Evolutionary conservation across 164 flowering plant species (phyloP).

Genomic region (Piper betle): DNA sequence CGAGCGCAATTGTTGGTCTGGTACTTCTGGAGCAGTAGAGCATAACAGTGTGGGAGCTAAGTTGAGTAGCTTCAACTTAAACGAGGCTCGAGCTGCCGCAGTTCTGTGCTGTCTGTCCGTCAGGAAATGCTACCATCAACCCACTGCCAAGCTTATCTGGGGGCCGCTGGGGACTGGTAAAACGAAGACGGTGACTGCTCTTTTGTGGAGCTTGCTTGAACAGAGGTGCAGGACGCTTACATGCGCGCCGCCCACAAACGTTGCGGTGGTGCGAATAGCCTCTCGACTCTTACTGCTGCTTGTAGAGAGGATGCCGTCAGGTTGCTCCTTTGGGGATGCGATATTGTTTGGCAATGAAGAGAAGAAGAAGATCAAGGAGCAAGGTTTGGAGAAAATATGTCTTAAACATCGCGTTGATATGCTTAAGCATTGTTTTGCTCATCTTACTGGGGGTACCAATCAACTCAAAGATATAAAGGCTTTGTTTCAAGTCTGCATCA

Average conservation of each 20-base stretch:
- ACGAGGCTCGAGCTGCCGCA: conserved; percentile 47
- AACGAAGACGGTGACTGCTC: conserved; percentile 37
- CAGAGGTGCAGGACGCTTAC: conserved; percentile 30
- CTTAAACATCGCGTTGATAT: conserved; percentile 5
- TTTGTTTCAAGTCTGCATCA: conserved; percentile 9
- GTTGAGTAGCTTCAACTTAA: conserved; percentile 13
- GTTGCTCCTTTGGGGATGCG: conserved; percentile 1
- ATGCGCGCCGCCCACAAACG: conserved; percentile 5
- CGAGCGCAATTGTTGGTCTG: conserved; percentile 17
- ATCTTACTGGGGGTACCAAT: conserved; percentile 30
- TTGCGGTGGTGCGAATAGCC: background rate
- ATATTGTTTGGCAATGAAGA: background rate
- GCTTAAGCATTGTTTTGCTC: conserved; percentile 33
- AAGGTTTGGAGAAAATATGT: conserved; percentile 13
- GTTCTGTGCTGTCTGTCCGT: conserved; percentile 20
- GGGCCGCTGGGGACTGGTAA: conserved; percentile 87
- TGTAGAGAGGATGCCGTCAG: background rate
- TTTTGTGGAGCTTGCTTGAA: conserved; percentile 28
- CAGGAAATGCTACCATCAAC: conserved; percentile 22
- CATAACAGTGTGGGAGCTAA: no score
- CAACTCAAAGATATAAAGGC: conserved; percentile 29
- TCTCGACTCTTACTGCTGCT: background rate
- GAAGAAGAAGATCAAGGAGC: conserved; percentile 4
- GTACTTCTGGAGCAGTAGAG: background rate
- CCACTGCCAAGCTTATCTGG: conserved; percentile 46